These are phyloP conservation scores for Tardiomyces blankii DNA, from an alignment of 1,139 yeast genomes.

Conservation along the genomic window DNA sequence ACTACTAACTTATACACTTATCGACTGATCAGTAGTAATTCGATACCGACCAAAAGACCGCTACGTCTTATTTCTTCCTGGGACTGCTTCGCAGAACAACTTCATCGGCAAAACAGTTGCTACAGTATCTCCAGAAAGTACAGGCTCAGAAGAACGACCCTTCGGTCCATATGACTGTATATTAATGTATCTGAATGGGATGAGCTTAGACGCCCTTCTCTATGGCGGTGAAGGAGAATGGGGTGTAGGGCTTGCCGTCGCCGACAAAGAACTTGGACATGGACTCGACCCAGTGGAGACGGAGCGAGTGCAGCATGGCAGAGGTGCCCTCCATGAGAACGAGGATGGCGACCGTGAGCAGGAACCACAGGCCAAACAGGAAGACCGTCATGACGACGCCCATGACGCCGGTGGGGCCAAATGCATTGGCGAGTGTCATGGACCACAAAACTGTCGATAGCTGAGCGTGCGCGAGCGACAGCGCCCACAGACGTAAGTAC, in stretches of 20 bases:
- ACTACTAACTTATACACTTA: no score
- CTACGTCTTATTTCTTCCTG: no score
- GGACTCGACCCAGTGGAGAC: conserved; percentile 98
- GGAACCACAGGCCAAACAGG: conserved; percentile 91
- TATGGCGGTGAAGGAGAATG: conserved; percentile 45
- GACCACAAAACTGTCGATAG: conserved; percentile 90
- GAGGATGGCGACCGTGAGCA: conserved; percentile 76
- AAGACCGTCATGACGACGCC: conserved; percentile 70
- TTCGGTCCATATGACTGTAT: not conserved
- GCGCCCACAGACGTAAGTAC: conserved; percentile 92
- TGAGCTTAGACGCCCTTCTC: not conserved
- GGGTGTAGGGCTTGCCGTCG: conserved; percentile 83
- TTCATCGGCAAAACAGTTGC: no score
- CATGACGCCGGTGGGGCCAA: conserved; percentile 53
- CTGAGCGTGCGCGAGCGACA: conserved; percentile 95
- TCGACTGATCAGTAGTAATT: no score
- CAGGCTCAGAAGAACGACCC: no score
- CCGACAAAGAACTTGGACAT: conserved; percentile 98
- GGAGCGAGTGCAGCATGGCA: conserved; percentile 94
- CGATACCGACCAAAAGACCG: no score
- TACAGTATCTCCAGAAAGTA: no score
- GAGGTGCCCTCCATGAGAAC: conserved; percentile 98
- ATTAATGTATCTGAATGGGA: not conserved
- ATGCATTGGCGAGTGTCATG: conserved; percentile 84
- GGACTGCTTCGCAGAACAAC: no score